Conservation (phyloP, 441 rosid genomes). For the Gossypium aridum region DNA sequence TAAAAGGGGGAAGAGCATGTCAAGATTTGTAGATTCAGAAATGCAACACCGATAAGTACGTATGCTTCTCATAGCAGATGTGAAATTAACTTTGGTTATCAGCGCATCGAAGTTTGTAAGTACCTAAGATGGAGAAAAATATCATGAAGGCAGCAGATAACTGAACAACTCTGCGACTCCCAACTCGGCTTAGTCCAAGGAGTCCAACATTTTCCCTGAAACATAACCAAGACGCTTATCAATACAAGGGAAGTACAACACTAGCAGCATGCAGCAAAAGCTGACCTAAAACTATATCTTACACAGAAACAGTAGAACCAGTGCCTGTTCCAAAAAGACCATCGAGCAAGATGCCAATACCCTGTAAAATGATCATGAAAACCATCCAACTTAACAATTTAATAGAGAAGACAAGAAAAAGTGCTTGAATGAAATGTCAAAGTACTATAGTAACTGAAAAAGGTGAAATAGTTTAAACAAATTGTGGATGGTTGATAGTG, state of each 20-base stretch:
- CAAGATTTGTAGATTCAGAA: not conserved
- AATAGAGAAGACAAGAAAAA: not conserved
- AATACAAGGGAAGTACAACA: not conserved
- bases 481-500: not conserved
- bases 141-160: slow-evolving; percentile 74
- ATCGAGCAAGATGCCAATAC: slow-evolving; percentile 62
- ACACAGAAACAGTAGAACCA: slow-evolving; percentile 75
- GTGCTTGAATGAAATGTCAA: not conserved
- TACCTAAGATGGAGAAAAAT: slow-evolving; percentile 57
- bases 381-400: not conserved
- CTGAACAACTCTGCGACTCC: slow-evolving; percentile 69
- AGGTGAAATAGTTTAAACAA: not conserved
- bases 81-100: not conserved
- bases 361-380: slow-evolving; percentile 32
- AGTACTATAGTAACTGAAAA: not conserved
- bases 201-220: slow-evolving; percentile 70
- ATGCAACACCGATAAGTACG: not conserved
- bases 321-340: slow-evolving; percentile 70
- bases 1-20: not conserved
- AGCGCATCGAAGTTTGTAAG: not conserved
- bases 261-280: slow-evolving; percentile 9
- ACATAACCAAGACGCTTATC: slow-evolving; percentile 5
- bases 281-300: slow-evolving; percentile 21
- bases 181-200: slow-evolving; percentile 50
- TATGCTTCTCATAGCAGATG: not conserved